Conservation (phyloP, 257 asterid genomes). For the Gardenia jasminoides region DNA sequence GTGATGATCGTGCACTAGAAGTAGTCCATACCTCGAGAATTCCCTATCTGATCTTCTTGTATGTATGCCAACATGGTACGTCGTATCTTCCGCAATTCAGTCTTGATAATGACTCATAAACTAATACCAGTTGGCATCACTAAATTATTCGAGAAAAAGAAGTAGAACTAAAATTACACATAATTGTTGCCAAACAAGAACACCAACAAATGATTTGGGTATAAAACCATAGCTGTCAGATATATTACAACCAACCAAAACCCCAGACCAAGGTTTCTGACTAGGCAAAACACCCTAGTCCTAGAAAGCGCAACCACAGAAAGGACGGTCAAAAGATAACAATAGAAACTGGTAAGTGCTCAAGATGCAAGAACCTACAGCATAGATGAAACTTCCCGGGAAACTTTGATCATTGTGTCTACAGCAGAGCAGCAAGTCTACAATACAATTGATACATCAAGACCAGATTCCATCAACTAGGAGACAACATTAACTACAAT, state of each 20-base stretch:
- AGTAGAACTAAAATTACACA: background rate
- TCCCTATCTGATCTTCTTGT: background rate
- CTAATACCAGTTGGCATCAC: background rate
- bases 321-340: background rate
- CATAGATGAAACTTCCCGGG: background rate
- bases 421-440: background rate
- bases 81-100: background rate
- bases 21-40: background rate
- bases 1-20: background rate
- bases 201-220: background rate
- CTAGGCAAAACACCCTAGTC: background rate
- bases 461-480: background rate
- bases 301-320: background rate
- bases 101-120: background rate
- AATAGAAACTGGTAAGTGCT: background rate
- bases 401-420: background rate
- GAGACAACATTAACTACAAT: background rate
- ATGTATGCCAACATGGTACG: background rate
- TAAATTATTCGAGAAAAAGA: no score
- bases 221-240: background rate
- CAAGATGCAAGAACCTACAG: background rate
- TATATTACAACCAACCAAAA: background rate
- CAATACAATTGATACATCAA: conserved; percentile 1
- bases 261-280: background rate
- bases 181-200: background rate